phyloP scores from a whole-genome alignment of 2,329 filamentous ascomycete species.

The Fusarium incarnatum region DNA sequence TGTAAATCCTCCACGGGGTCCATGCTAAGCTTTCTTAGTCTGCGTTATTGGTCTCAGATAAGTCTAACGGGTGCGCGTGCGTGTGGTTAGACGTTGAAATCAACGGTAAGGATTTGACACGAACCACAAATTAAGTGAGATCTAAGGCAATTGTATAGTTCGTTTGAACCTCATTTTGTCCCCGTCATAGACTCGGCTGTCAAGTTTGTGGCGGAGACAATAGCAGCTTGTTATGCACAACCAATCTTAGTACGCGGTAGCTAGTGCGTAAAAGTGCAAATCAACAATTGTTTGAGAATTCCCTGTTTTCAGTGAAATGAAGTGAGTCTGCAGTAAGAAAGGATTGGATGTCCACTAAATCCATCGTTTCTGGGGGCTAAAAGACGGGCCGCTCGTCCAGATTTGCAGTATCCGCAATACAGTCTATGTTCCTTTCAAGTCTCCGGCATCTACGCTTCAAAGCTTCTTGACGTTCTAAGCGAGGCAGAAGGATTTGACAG shows the following conservation, averaged over 20 bases:
- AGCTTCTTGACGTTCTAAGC: not conserved
- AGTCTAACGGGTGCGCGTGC: not conserved
- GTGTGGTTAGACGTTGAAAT: not conserved
- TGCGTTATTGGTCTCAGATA: not conserved
- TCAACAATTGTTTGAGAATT: not conserved
- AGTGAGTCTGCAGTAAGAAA: not conserved
- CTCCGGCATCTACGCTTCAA: not conserved
- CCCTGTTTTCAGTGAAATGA: not conserved
- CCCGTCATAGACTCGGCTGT: not conserved
- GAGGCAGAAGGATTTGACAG: not conserved
- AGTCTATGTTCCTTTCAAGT: not conserved
- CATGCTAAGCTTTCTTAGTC: slow-evolving; percentile 2
- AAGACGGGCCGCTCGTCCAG: not conserved
- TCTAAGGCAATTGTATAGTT: too few species aligned
- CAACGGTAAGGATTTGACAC: not conserved
- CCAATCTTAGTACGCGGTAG: too few species aligned
- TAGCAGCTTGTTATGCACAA: not conserved
- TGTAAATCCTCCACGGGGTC: not conserved
- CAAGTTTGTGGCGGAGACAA: not conserved
- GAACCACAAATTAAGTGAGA: not conserved
- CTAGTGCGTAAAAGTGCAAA: not conserved
- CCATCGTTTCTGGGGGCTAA: not conserved
- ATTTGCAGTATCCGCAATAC: too few species aligned
- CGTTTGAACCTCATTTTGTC: not conserved
- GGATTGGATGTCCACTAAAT: not conserved